Percentiles rank a stretch among this genome's conserved stretches.
Conservation (phyloP, 495 filamentous ascomycete genomes). For the Hypoxylon rickii region DNA sequence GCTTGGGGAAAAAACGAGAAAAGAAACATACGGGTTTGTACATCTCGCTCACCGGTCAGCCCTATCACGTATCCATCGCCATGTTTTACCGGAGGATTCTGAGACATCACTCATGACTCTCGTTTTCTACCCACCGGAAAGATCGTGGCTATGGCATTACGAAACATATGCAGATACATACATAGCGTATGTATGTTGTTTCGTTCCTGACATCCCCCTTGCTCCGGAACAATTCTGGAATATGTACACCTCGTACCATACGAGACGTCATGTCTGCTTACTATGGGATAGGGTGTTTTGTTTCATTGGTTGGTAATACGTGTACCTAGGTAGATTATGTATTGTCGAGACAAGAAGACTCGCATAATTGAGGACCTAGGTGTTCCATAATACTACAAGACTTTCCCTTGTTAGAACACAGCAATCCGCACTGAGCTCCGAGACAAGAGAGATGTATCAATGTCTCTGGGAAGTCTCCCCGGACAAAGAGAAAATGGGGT, state of each 20-base stretch:
- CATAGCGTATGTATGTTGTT: not conserved
- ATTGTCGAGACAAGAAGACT: conserved; percentile 6
- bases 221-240: conserved; percentile 29
- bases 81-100: not conserved
- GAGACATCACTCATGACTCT: not conserved
- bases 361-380: no score
- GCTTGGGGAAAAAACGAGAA: not conserved
- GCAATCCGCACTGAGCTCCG: no score
- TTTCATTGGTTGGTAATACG: conserved; percentile 11
- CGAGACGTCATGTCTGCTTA: conserved; percentile 14
- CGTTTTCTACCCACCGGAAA: not conserved
- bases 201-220: conserved; percentile 8
- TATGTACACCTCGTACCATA: conserved; percentile 9
- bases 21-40: not conserved
- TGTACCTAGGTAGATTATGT: not conserved
- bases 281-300: not conserved
- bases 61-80: conserved; percentile 16
- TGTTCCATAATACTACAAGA: no score
- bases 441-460: no score
- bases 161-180: conserved; percentile 1
- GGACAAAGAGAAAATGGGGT: not conserved
- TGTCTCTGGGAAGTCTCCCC: no score
- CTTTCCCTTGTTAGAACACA: no score
- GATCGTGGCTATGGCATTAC: conserved; percentile 24
- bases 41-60: conserved; percentile 13